Evolutionary conservation across 2,329 filamentous ascomycete species (phyloP).

Genomic region (Chrysoporthe puriensis): DNA sequence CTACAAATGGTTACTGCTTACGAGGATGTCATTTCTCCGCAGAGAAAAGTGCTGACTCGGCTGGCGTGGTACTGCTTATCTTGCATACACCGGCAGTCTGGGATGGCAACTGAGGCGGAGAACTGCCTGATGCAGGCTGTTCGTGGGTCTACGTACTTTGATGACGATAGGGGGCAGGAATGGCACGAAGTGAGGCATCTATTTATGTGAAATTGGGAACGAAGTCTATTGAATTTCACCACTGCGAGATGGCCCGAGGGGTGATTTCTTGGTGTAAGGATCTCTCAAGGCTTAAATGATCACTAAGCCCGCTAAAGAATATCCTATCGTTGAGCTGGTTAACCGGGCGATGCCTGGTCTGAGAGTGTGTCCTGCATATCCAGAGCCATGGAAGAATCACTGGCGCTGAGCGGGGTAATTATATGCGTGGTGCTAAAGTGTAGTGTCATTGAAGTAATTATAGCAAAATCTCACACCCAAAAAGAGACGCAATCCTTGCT

Average conservation of each 20-base stretch:
- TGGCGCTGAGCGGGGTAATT: no score
- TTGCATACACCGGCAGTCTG: conserved; percentile 15
- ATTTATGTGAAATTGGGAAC: conserved; percentile 7
- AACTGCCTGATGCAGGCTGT: conserved; percentile 19
- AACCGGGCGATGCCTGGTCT: no score
- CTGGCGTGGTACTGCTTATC: conserved; percentile 27
- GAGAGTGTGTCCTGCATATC: no score
- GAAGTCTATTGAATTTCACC: not conserved
- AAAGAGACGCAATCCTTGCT: no score
- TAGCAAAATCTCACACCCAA: no score
- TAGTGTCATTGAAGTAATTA: no score
- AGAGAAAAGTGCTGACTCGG: conserved; percentile 22
- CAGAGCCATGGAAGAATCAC: no score
- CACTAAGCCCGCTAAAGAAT: no score
- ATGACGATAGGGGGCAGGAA: conserved; percentile 11
- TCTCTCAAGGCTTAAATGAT: no score
- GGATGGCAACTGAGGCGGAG: conserved; percentile 12
- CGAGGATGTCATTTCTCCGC: conserved; percentile 8
- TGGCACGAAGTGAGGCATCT: conserved; percentile 25
- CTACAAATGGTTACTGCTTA: conserved; percentile 14
- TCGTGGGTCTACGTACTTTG: conserved; percentile 21
- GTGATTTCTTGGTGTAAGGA: not conserved
- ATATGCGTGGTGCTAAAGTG: no score
- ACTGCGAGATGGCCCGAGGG: not conserved
- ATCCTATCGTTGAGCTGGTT: no score